Conservation (phyloP, 805 yeast species). For the Teunomyces tritomae region DNA sequence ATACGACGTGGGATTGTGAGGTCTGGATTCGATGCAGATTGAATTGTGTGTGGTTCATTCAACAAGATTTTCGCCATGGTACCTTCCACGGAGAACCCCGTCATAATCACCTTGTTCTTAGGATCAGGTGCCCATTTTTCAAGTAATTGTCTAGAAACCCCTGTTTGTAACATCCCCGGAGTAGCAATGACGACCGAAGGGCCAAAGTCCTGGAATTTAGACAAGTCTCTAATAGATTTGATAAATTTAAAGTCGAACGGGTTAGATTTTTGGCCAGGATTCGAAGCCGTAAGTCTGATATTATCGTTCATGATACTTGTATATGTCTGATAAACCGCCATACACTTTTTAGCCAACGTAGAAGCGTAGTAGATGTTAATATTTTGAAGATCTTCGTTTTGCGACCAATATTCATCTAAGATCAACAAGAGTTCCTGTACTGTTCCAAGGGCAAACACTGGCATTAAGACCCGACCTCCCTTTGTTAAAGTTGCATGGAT, state of each 20-base stretch:
- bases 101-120: slow-evolving; percentile 78
- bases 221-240: slow-evolving; percentile 74
- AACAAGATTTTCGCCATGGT: slow-evolving; percentile 91
- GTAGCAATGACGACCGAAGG: slow-evolving; percentile 96
- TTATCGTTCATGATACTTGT: slow-evolving; percentile 96
- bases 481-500: slow-evolving; percentile 80
- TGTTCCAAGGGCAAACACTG: slow-evolving; percentile 94
- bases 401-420: slow-evolving; percentile 92
- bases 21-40: slow-evolving; percentile 79
- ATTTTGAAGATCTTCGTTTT: slow-evolving; percentile 75
- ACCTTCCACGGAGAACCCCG: slow-evolving; percentile 98
- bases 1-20: slow-evolving; percentile 82
- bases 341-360: slow-evolving; percentile 88
- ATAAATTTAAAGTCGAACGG: slow-evolving; percentile 90
- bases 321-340: slow-evolving; percentile 96
- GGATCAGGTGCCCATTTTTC: slow-evolving; percentile 99
- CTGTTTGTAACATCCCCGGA: slow-evolving; percentile 98
- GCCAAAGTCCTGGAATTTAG: slow-evolving; percentile 85
- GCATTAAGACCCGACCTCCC: slow-evolving; percentile 90
- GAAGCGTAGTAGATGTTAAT: slow-evolving; percentile 90
- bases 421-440: slow-evolving; percentile 92
- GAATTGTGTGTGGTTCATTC: slow-evolving; percentile 88
- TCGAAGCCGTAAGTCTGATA: slow-evolving; percentile 59
- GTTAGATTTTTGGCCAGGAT: slow-evolving; percentile 43
- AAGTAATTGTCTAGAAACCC: slow-evolving; percentile 83